Conservation (phyloP, 495 filamentous ascomycete species). For the Neurospora sp. region DNA sequence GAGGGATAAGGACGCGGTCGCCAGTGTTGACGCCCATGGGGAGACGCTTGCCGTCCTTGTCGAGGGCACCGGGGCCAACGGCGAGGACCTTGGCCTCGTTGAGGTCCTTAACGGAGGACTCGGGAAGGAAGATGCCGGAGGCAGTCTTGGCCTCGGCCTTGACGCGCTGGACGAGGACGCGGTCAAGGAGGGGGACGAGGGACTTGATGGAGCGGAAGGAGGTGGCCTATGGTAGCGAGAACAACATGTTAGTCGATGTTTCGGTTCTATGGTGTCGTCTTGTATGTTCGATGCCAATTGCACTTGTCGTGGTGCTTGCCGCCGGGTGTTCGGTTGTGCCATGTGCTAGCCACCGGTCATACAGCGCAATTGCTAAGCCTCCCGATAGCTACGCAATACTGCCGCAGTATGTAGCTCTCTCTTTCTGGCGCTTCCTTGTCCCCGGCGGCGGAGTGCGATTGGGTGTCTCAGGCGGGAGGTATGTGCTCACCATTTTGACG, state of each 20-base stretch:
- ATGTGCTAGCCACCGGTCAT: background rate
- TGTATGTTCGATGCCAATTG: background rate
- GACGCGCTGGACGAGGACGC: slow-evolving; percentile 94
- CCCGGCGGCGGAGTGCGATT: background rate
- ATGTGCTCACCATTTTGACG: background rate
- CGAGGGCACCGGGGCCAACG: slow-evolving; percentile 78
- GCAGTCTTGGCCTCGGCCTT: slow-evolving; percentile 96
- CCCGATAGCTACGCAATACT: background rate
- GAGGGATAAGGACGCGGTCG: slow-evolving; percentile 93
- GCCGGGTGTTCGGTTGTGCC: background rate
- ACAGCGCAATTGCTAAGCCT: background rate
- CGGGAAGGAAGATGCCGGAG: slow-evolving; percentile 91
- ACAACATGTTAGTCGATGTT: background rate
- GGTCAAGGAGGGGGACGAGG: slow-evolving; percentile 94
- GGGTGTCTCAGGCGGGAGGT: background rate
- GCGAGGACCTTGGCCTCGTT: slow-evolving; percentile 95
- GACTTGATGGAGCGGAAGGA: slow-evolving; percentile 91
- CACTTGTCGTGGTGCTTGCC: background rate
- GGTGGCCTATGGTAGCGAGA: slow-evolving; percentile 35
- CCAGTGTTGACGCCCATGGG: slow-evolving; percentile 69
- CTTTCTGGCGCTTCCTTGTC: background rate
- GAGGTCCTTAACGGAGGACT: slow-evolving; percentile 93
- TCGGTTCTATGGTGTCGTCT: background rate
- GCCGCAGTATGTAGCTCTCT: background rate
- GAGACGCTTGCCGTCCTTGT: slow-evolving; percentile 80